Evolutionary conservation across 768 basidiomycete species (phyloP).

Genomic region (Tulasnella sp.): DNA sequence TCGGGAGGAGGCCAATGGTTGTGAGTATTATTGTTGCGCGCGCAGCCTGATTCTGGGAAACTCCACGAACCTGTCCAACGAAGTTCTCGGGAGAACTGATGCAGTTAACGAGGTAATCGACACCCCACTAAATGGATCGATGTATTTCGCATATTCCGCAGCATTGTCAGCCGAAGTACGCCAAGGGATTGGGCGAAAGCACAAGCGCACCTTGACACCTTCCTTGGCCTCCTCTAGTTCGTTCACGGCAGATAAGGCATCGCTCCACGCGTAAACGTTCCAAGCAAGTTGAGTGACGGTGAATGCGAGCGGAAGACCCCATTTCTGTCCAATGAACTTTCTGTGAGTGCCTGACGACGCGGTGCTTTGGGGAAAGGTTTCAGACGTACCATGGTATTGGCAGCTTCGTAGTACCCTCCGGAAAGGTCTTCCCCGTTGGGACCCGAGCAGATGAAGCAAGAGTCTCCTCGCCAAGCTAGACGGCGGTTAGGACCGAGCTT

Average conservation of each 20-base stretch:
- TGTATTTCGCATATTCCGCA: neutral
- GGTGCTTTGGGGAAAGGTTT: no score
- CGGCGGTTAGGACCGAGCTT: slow-evolving; percentile 10
- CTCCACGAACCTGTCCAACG: slow-evolving; percentile 14
- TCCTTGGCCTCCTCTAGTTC: slow-evolving; percentile 11
- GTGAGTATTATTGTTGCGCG: neutral
- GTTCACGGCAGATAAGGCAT: slow-evolving; percentile 7
- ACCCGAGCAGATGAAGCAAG: slow-evolving; percentile 9
- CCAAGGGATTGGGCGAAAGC: neutral
- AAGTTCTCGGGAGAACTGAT: slow-evolving; percentile 9
- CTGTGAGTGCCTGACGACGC: neutral
- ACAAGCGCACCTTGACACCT: slow-evolving; percentile 7
- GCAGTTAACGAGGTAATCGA: slow-evolving; percentile 17
- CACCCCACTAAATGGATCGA: neutral
- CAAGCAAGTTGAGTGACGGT: slow-evolving; percentile 9
- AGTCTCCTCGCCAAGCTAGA: slow-evolving; percentile 14
- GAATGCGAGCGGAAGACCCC: slow-evolving; percentile 9
- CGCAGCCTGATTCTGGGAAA: neutral
- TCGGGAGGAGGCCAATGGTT: neutral
- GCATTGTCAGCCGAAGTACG: neutral
- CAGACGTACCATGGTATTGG: slow-evolving; percentile 6
- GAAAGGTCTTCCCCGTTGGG: slow-evolving; percentile 14
- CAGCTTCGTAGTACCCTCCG: slow-evolving; percentile 13
- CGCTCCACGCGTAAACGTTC: slow-evolving; percentile 11
- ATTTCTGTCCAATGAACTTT: neutral